A percentile compares a stretch with the other conserved stretches of the same genome.
phyloP scores from a whole-genome alignment of 805 yeast species.

The Candida alai region DNA sequence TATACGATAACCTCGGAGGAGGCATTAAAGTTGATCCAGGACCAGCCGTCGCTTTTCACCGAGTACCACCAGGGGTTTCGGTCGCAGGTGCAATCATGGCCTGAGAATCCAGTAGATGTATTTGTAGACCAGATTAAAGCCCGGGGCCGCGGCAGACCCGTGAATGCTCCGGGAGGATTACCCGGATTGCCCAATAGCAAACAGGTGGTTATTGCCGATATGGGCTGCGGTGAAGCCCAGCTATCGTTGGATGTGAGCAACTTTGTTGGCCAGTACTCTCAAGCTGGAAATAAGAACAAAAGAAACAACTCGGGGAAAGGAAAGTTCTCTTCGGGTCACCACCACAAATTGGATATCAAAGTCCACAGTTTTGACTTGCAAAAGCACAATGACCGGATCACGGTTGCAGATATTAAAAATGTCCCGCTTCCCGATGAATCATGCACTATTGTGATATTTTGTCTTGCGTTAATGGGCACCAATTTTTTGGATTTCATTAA shows the following conservation, averaged over 20 bases:
- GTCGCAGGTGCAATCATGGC: slow-evolving; percentile 95
- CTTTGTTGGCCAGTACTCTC: slow-evolving; percentile 34
- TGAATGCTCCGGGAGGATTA: slow-evolving; percentile 94
- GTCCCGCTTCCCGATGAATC: slow-evolving; percentile 81
- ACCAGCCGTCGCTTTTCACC: slow-evolving; percentile 85
- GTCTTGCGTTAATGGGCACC: slow-evolving; percentile 96
- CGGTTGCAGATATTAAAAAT: slow-evolving; percentile 93
- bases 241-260: slow-evolving; percentile 63
- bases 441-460: slow-evolving; percentile 85
- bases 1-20: slow-evolving; percentile 79
- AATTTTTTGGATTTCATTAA: slow-evolving; percentile 87
- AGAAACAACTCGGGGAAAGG: too few species aligned
- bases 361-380: slow-evolving; percentile 92
- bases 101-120: slow-evolving; percentile 95
- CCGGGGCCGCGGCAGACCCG: slow-evolving; percentile 54
- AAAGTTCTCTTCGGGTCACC: too few species aligned
- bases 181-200: slow-evolving; percentile 66
- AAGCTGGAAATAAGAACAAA: slow-evolving; percentile 19
- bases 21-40: slow-evolving; percentile 67
- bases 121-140: slow-evolving; percentile 68
- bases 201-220: slow-evolving; percentile 80
- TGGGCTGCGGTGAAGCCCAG: slow-evolving; percentile 99
- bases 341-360: slow-evolving; percentile 47
- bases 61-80: slow-evolving; percentile 96
- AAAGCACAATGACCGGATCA: slow-evolving; percentile 81